A percentile compares a stretch with the other conserved stretches of the same genome.
phyloP scores from a whole-genome alignment of 139 green algal genomes.

The Zygnema circumcarinatum region DNA sequence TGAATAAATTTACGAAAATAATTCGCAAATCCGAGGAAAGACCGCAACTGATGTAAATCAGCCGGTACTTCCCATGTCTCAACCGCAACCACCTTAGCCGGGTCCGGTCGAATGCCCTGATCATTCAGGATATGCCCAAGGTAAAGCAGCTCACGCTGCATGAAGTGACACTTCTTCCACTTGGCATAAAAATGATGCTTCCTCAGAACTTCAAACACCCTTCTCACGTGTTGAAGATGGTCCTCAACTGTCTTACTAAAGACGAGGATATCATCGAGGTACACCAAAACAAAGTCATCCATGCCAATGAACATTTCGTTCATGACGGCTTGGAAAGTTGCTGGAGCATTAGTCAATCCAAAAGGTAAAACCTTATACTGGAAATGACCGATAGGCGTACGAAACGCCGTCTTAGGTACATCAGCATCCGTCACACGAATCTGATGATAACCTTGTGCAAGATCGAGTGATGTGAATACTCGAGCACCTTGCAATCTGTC shows the following conservation, averaged over 20 bases:
- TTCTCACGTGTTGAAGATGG: constrained; percentile 14
- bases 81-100: constrained; percentile 35
- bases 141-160: constrained; percentile 45
- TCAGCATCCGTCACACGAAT: constrained; percentile 50
- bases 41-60: not conserved
- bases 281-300: constrained; percentile 66
- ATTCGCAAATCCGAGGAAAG: constrained; percentile 56
- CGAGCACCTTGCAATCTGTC: constrained; percentile 14
- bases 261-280: constrained; percentile 67
- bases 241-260: constrained; percentile 21
- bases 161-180: constrained; percentile 65
- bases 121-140: constrained; percentile 62
- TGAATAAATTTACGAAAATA: constrained; percentile 67
- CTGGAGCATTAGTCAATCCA: constrained; percentile 49
- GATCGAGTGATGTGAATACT: constrained; percentile 33
- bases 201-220: constrained; percentile 56
- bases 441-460: constrained; percentile 46
- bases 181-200: constrained; percentile 64
- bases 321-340: constrained; percentile 60
- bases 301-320: constrained; percentile 64
- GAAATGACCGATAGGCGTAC: constrained; percentile 26
- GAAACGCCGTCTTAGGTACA: constrained; percentile 50
- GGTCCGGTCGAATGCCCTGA: constrained; percentile 51
- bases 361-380: constrained; percentile 52
- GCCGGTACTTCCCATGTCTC: not conserved